Conservation (phyloP, 306 rosid species). For the Inga oerstediana region DNA sequence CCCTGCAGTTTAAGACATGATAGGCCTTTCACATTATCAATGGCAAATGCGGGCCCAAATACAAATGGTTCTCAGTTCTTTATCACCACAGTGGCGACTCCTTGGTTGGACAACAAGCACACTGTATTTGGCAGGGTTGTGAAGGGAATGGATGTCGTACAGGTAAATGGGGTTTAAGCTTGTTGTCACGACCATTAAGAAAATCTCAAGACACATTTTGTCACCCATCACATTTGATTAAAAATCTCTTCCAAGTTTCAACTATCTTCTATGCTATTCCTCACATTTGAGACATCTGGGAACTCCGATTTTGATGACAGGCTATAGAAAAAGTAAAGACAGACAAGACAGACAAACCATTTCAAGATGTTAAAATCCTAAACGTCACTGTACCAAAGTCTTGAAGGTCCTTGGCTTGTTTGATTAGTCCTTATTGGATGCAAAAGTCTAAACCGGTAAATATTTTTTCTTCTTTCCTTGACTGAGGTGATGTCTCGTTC, state of each 20-base stretch:
- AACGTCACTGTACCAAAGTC: conserved; percentile 96
- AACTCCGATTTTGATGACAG: conserved; percentile 54
- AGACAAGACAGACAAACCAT: conserved; percentile 82
- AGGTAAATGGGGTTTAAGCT: conserved; percentile 56
- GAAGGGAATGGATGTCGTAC: conserved; percentile 98
- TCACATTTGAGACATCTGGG: conserved; percentile 20
- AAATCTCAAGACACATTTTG: background rate
- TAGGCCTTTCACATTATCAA: conserved; percentile 93
- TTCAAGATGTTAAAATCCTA: conserved; percentile 78
- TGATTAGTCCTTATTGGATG: background rate
- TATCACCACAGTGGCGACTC: conserved; percentile 98
- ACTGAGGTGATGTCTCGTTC: background rate
- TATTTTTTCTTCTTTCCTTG: background rate
- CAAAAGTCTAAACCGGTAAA: background rate
- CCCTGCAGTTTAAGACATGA: conserved; percentile 89
- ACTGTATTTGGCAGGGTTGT: conserved; percentile 92
- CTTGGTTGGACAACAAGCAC: conserved; percentile 98
- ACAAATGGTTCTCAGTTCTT: conserved; percentile 97
- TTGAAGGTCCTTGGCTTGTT: conserved; percentile 37
- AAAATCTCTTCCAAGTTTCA: background rate
- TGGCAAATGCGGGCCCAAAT: conserved; percentile 97
- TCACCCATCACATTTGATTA: background rate
- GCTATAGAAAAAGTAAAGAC: conserved; percentile 91
- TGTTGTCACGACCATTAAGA: conserved; percentile 9
- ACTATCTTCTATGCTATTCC: background rate